Base-by-base conservation (phyloP, 2,329 filamentous ascomycete species). In the Microcyclosporella mali region DNA sequence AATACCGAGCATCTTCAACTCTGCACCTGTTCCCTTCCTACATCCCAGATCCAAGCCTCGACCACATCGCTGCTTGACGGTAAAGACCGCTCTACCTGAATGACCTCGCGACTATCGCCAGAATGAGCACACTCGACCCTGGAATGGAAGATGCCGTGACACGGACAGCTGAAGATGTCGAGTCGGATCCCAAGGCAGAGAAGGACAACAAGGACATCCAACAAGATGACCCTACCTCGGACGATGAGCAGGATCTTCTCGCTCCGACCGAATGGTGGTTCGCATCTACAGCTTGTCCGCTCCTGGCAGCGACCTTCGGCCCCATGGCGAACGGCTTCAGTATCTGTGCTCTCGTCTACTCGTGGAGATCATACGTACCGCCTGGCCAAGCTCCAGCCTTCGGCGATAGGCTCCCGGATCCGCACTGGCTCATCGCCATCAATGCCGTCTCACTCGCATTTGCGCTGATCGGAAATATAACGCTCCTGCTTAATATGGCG, bases 401-500 rank as follows among this genome's bases (percentile, higher is more conserved):
- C 50, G 72, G 69, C 1, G 52, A 59, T 9, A 65, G 66, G n/a
- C 63, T 79, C 14, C 49, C 63, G 6, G 77, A 80, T 60, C 77
- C 77, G 4, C 59, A 62, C 54, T 81, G 75, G 73, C 69, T 64
- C 33, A 56, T 56, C 12, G 56, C 69, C 2, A 60, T 80, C 41
- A 81, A 81, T 51, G 72, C 70, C 2, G 55, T 79, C 19, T 79
- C 76, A 2, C 66, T 81, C 3, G 64, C 65, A 12, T 71, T 70
- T 41, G 77, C 77, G 0, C 56, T 81, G 8, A 56, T 70, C 4
- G 73, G 75, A 7, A 81, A 81, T 45, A 53, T 72, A 11, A 66
- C 71, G 2, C 61, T 81, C 6, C 66, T 80, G 1, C 65, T 80
- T 17, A 80, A 79, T 57, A 81, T 81, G 77, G 73, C 75, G 2